Evolutionary conservation across 768 basidiomycete species (phyloP).

Genomic region (Lactarius sanguifluus): DNA sequence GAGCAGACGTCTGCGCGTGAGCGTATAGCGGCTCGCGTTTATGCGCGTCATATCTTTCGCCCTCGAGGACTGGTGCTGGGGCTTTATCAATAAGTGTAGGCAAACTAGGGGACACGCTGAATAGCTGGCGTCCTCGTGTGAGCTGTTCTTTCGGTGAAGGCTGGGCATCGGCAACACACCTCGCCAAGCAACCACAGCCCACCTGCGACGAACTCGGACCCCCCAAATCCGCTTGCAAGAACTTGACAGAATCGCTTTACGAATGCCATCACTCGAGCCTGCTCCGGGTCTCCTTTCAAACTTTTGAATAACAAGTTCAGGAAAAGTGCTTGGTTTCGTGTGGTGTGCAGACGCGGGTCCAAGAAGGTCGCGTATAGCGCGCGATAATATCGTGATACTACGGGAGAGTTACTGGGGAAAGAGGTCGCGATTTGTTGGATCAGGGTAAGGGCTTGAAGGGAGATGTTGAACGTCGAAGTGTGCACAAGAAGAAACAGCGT

Average conservation of each 20-base stretch:
- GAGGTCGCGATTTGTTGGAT: conserved; percentile 79
- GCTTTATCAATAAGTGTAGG: conserved; percentile 40
- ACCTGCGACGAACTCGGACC: conserved; percentile 86
- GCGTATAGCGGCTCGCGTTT: conserved; percentile 91
- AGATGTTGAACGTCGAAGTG: conserved; percentile 94
- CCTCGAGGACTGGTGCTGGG: conserved; percentile 6
- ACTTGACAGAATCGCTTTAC: conserved; percentile 83
- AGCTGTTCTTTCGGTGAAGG: not conserved
- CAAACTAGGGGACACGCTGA: conserved; percentile 48
- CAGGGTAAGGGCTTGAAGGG: conserved; percentile 85
- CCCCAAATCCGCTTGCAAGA: conserved; percentile 61
- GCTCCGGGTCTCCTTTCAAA: conserved; percentile 63
- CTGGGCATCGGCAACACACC: conserved; percentile 41
- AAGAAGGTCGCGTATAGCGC: conserved; percentile 88
- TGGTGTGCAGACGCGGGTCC: conserved; percentile 74
- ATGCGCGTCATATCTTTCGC: conserved; percentile 68
- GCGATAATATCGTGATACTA: conserved; percentile 71
- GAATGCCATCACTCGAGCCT: conserved; percentile 72
- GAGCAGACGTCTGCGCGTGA: conserved; percentile 70
- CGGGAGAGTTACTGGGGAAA: conserved; percentile 44
- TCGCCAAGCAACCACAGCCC: conserved; percentile 86
- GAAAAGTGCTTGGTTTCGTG: conserved; percentile 96
- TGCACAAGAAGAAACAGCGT: conserved; percentile 95
- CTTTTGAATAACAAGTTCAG: conserved; percentile 92
- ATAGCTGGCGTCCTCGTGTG: conserved; percentile 41